phyloP scores from a whole-genome alignment of 306 rosid genomes.

The Pyrus pyrifolia region DNA sequence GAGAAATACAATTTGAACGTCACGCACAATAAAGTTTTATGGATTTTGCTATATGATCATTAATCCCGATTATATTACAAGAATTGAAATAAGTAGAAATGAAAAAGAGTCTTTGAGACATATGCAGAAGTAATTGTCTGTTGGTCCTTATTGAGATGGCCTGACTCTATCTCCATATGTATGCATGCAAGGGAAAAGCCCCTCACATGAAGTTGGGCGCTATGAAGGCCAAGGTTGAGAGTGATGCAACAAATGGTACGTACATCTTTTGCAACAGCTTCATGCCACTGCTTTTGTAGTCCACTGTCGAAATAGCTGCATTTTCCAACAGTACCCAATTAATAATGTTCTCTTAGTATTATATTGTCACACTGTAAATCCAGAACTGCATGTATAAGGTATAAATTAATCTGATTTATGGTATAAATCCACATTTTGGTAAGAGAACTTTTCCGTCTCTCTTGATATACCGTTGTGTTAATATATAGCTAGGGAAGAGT shows the following conservation, averaged over 20 bases:
- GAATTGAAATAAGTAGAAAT: background rate
- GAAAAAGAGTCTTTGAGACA: background rate
- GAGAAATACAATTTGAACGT: background rate
- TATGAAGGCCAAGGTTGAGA: conserved; percentile 28
- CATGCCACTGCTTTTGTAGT: conserved; percentile 7
- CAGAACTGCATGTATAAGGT: too few species aligned
- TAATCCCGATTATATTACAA: background rate
- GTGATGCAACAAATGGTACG: conserved; percentile 18
- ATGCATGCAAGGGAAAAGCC: background rate
- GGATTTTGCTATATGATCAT: background rate
- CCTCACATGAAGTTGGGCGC: conserved; percentile 23
- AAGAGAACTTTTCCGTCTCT: background rate
- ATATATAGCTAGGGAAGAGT: background rate
- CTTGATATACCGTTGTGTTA: background rate
- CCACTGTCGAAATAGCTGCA: conserved; percentile 26
- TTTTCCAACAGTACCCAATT: background rate
- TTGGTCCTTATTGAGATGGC: background rate
- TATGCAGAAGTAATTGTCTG: background rate
- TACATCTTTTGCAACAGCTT: conserved; percentile 26
- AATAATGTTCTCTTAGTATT: background rate
- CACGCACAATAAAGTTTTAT: too few species aligned
- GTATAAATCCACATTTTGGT: background rate
- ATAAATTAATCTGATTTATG: background rate
- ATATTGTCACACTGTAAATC: too few species aligned
- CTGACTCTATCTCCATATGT: background rate